phyloP scores from a whole-genome alignment of 805 yeast species.

The Ogataea methylovora region DNA sequence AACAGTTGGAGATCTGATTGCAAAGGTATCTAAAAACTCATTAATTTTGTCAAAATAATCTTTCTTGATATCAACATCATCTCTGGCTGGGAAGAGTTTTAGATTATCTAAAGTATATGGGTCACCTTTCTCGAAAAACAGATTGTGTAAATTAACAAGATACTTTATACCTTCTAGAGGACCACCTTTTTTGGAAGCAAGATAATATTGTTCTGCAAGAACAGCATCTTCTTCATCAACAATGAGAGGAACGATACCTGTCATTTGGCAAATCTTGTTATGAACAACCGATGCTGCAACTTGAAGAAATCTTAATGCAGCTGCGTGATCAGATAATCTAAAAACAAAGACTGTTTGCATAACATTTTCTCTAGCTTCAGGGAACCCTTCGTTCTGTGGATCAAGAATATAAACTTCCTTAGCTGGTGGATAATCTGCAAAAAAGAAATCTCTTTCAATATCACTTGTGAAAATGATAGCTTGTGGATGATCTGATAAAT shows the following conservation, averaged over 20 bases:
- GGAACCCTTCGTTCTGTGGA: slow-evolving; percentile 51
- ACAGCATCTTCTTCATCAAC: slow-evolving; percentile 15
- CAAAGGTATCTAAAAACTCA: slow-evolving; percentile 26
- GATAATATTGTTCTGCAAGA: slow-evolving; percentile 19
- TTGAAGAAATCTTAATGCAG: slow-evolving; percentile 42
- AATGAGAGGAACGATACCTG: slow-evolving; percentile 72
- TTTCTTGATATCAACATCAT: neutral
- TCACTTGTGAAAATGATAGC: slow-evolving; percentile 70
- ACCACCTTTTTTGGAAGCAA: slow-evolving; percentile 11
- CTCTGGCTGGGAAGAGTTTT: neutral
- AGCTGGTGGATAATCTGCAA: slow-evolving; percentile 35
- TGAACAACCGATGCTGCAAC: slow-evolving; percentile 42
- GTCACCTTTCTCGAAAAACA: slow-evolving; percentile 1
- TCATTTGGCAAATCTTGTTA: slow-evolving; percentile 63
- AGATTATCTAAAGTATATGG: slow-evolving; percentile 4
- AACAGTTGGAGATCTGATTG: slow-evolving; percentile 41
- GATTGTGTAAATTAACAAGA: slow-evolving; percentile 13
- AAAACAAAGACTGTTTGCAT: slow-evolving; percentile 68
- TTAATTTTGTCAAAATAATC: slow-evolving; percentile 11
- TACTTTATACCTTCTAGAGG: slow-evolving; percentile 15
- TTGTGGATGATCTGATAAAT: slow-evolving; percentile 12
- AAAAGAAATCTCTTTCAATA: slow-evolving; percentile 54
- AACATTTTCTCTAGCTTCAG: slow-evolving; percentile 64
- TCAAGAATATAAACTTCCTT: slow-evolving; percentile 34
- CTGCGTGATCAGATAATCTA: slow-evolving; percentile 46